Conservation (phyloP, 2,329 filamentous ascomycete species). For the Curvularia sp. region DNA sequence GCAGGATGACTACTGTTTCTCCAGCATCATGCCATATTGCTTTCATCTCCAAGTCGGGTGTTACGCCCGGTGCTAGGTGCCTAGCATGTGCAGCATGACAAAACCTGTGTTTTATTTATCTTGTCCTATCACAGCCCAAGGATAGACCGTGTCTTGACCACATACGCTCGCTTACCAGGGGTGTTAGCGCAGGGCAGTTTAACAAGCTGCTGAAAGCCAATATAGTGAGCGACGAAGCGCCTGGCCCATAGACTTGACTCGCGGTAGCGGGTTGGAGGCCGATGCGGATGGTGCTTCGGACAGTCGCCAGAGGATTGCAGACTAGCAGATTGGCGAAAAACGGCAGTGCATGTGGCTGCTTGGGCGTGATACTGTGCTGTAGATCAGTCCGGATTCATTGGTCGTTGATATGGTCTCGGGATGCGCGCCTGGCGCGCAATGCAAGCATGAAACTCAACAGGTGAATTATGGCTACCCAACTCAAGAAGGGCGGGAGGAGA, state of each 20-base stretch:
- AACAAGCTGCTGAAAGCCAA: constrained; percentile 30
- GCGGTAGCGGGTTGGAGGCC: constrained; percentile 18
- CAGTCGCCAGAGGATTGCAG: constrained; percentile 23
- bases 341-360: constrained; percentile 44
- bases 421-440: constrained; percentile 25
- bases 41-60: constrained; percentile 11
- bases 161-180: constrained; percentile 25
- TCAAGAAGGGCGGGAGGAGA: constrained; percentile 23
- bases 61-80: constrained; percentile 13
- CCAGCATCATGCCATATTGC: constrained; percentile 8
- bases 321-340: constrained; percentile 41
- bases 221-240: constrained; percentile 33
- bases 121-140: constrained; percentile 33
- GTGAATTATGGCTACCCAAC: constrained; percentile 31
- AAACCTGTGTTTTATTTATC: constrained; percentile 31
- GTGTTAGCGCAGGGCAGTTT: constrained; percentile 32
- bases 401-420: constrained; percentile 24
- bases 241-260: constrained; percentile 11
- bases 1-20: constrained; percentile 5
- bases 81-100: constrained; percentile 34
- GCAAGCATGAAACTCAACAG: constrained; percentile 31
- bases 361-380: constrained; percentile 37
- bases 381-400: constrained; percentile 48
- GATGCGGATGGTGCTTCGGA: constrained; percentile 18
- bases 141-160: constrained; percentile 27